Evolutionary conservation across 768 basidiomycete species (phyloP).

Genomic region (Pleurotus tuber-regium): DNA sequence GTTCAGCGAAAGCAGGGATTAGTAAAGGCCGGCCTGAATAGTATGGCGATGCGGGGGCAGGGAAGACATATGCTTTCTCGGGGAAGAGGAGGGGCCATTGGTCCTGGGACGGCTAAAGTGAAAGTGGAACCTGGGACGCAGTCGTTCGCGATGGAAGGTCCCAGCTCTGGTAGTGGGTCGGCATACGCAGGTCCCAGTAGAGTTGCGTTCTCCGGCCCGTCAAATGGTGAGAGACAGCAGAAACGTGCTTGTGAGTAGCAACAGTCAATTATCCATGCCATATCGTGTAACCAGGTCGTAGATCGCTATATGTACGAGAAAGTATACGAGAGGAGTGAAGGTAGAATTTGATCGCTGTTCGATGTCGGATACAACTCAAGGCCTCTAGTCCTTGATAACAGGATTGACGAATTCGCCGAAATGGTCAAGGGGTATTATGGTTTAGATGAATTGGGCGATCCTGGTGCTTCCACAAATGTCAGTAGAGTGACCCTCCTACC

Average conservation of each 20-base stretch:
- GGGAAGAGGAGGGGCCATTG: slow-evolving; percentile 20
- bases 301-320: slow-evolving; percentile 97
- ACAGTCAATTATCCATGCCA: not conserved
- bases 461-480: slow-evolving; percentile 42
- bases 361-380: not conserved
- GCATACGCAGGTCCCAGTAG: slow-evolving; percentile 22
- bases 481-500: not conserved
- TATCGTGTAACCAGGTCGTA: slow-evolving; percentile 22
- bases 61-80: slow-evolving; percentile 20
- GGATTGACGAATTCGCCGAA: slow-evolving; percentile 85
- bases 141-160: slow-evolving; percentile 31
- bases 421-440: slow-evolving; percentile 69
- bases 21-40: slow-evolving; percentile 31
- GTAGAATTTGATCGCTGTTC: slow-evolving; percentile 39
- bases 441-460: slow-evolving; percentile 78
- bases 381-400: slow-evolving; percentile 69
- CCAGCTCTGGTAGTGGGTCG: slow-evolving; percentile 18
- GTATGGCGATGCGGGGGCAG: slow-evolving; percentile 18
- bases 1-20: slow-evolving; percentile 29
- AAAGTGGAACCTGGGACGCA: slow-evolving; percentile 29
- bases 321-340: slow-evolving; percentile 77
- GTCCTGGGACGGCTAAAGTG: slow-evolving; percentile 12
- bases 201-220: slow-evolving; percentile 35
- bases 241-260: slow-evolving; percentile 55
- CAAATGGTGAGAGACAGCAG: slow-evolving; percentile 33